Evolutionary conservation across 768 basidiomycete species (phyloP), one percentile per base, ranked within the genome.

Genomic region (Suillus weaverae): DNA sequence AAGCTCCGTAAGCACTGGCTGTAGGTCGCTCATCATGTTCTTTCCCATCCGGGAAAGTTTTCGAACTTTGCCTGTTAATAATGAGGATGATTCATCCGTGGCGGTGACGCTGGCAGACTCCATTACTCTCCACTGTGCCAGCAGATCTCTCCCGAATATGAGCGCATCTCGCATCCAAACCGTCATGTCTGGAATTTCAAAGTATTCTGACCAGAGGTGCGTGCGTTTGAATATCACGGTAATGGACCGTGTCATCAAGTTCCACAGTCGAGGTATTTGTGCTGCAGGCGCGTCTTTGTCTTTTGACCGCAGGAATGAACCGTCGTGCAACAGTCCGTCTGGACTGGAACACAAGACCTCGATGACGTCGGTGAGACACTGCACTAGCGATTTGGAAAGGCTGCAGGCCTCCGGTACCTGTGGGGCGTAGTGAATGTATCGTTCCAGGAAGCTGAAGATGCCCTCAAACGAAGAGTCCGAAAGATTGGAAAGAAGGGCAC

Each of bases 111-210:
- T 74, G 11, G 90, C 89, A 33, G 80, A 81, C 74, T 97, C 95
- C 66, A 99, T 87, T 13, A 89, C 85, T 50, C 87, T 80, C 77
- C 94, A 86, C 67, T 94, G 89, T 3, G 87, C 89, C 55, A 97
- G 78, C 81, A 97, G 84, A 70, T 96, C 92, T 68, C 91, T 80
- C 10, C 90, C 95, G 71, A 97, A 95, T 67, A 99, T 95, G 60
- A 99, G 82, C 3, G 96, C 97, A 73, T 99, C 97, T 62, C 96
- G 87, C 97, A 99, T 99, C 97, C 97, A 99, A 38, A 88, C 85
- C 16, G 91, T 84, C 96, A 99, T 97, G 63, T 89, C 88, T 33
- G 88, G 85, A 69, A 86, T 88, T 62, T 91, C 89, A 74, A 92
- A 92, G 73, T 84, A 90, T 9, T 80, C 74, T 0, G 97, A 85